Evolutionary conservation across 2,329 filamentous ascomycete genomes (phyloP), one percentile per base, ranked within the genome.

Genomic region (Aspergillus sp.): DNA sequence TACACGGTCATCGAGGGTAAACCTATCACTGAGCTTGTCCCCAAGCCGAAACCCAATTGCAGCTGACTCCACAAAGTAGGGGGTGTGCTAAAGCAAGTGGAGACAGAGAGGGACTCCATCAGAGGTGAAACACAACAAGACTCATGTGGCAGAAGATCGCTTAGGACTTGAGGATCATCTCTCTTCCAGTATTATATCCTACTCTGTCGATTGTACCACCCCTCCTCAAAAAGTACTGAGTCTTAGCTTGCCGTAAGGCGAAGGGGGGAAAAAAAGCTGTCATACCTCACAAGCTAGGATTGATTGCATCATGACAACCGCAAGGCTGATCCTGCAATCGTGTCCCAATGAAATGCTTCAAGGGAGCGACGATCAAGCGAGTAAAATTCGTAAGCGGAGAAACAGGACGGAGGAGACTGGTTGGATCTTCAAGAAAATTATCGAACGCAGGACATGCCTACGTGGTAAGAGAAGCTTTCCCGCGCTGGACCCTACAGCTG

Each of bases 401-500:
- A 19, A 30, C 47, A 50, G 5, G 17, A 30, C 5, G 47, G 17
- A 9, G 30, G 25, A 50, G 32, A 32, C 47, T 50, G 47, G 28
- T 10, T 32, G 8, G 47, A 30, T 30, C 25, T n/a, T 15, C 47
- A 17, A 9, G 6, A 50, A 17, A 12, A 50, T 15, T 50, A 28
- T 28, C 28, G 28, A 50, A 32, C 47, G 32, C 15, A 50, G 47
- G 30, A 50, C 25, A 50, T 30, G 23, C 47, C n/a, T 30, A 28
- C n/a, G 25, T 30, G 47, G 47, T 30, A 28, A 12, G 25, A 50
- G 47, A 50, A 50, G 47, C 47, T 50, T 32, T 36, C 32, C 47
- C 47, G 47, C 25, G 47, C 17, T 51, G 55, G 58, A 21, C 57
- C 38, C 51, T 41, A 48, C 45, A 39, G 51, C 38, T 63, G 62